These are phyloP conservation scores for Rhodotorula paludigena DNA, from an alignment of 768 basidiomycete species.

Conservation along the genomic window DNA sequence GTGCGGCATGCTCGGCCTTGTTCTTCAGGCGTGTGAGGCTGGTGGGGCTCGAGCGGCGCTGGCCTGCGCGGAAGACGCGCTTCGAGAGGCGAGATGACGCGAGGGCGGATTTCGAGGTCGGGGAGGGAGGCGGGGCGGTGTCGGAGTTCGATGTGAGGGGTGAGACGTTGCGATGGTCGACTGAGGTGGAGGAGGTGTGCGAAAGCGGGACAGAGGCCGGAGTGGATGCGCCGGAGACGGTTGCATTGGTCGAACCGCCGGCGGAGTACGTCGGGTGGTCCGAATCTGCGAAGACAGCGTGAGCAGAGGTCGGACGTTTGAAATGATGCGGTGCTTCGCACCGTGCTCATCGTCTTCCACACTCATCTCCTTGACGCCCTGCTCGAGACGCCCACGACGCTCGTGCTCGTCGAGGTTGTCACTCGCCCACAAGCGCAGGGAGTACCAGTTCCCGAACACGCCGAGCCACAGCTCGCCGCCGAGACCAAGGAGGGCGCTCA, in stretches of 20 bases:
- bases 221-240: slow-evolving; percentile 10
- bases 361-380: slow-evolving; percentile 26
- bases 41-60: slow-evolving; percentile 41
- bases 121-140: slow-evolving; percentile 11
- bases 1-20: slow-evolving; percentile 22
- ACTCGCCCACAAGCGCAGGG: slow-evolving; percentile 51
- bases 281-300: not conserved
- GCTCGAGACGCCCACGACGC: slow-evolving; percentile 20
- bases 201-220: not conserved
- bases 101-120: slow-evolving; percentile 9
- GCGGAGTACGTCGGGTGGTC: slow-evolving; percentile 1
- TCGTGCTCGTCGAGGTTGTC: slow-evolving; percentile 32
- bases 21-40: slow-evolving; percentile 30
- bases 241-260: not conserved
- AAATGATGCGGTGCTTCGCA: not conserved
- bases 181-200: not conserved
- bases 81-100: slow-evolving; percentile 23
- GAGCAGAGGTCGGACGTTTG: accelerated
- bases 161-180: not conserved
- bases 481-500: slow-evolving; percentile 39
- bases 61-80: slow-evolving; percentile 42
- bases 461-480: slow-evolving; percentile 83
- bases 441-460: slow-evolving; percentile 78
- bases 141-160: slow-evolving; percentile 7
- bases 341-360: slow-evolving; percentile 23